Conservation (phyloP, 805 yeast species). For the Yueomyces sinensis region DNA sequence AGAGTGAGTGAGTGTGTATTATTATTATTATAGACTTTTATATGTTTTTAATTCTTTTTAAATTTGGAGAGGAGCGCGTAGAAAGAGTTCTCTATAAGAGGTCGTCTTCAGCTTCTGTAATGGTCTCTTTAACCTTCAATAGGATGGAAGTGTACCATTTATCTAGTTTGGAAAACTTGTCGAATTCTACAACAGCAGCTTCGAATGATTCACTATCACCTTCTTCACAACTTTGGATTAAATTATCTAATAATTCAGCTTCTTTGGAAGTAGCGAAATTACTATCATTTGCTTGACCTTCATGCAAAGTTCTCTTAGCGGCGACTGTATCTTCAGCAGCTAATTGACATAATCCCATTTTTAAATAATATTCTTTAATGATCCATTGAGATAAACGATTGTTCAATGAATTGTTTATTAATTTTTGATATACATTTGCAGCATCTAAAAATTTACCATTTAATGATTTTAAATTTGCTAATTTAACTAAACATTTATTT, state of each 20-base stretch:
- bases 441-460: constrained; percentile 67
- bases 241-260: constrained; percentile 47
- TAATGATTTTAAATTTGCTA: constrained; percentile 78
- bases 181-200: constrained; percentile 65
- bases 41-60: no score
- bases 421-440: constrained; percentile 58
- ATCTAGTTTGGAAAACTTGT: constrained; percentile 79
- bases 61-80: no score
- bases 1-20: no score
- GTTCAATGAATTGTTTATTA: constrained; percentile 63
- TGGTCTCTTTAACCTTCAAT: constrained; percentile 64
- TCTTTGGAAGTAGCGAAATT: constrained; percentile 65
- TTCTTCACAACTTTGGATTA: constrained; percentile 61
- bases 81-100: no score
- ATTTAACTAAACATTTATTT: constrained; percentile 75
- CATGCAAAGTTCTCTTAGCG: constrained; percentile 57
- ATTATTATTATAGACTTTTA: no score
- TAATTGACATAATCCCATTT: constrained; percentile 68
- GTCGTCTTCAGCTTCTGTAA: constrained; percentile 65
- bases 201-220: constrained; percentile 73
- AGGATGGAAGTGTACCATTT: constrained; percentile 80
- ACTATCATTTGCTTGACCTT: constrained; percentile 59
- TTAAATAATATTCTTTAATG: constrained; percentile 80
- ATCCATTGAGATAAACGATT: constrained; percentile 80
- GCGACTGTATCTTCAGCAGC: constrained; percentile 82